Base-by-base conservation (phyloP, 306 rosid species). In the Prunus salicina region DNA sequence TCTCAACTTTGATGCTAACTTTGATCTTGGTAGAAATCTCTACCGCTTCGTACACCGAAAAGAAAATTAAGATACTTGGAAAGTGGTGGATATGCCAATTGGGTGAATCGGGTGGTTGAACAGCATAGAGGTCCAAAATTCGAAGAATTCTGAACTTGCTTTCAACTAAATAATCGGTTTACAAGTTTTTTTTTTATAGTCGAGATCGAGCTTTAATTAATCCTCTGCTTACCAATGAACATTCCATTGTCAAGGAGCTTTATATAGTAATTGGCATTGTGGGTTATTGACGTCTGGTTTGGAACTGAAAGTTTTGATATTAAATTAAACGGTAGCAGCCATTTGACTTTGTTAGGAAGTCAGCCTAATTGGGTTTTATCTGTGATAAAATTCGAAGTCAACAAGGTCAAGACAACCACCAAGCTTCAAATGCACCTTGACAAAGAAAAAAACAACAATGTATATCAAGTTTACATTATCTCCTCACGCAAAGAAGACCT, bases 231-330 rank as follows among this genome's bases (percentile, higher is more conserved):
- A 45, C 56, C 8, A 24, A 51, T 53, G 32, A 30, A 24, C 22
- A 52, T 53, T 14, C 25, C 49, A 9, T n/a, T 20, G 56, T n/a
- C 16, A 8, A 57, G 50, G 49, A 71, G 52, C 28, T 53, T 64
- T 72, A 20, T 79, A 72, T 72, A 79, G 51, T 3, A 55, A 65
- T 72, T 55, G 41, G 50, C 25, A 61, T 2, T 45, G 46, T 52
- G 27, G 11, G 11, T 57, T 55, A 6, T 24, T 10, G 34, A 2
- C 58, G 3, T 62, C 15, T 25, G 30, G n/a, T 41, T 67, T 52
- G 41, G 55, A 72, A 68, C 38, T 52, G 46, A 72, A 18, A 34
- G 2, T 24, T 22, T n/a, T 22, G 34, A 8, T 52, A 49, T 15
- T 50, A 9, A 46, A 68, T 10, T 1, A 50, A 68, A 24, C 8